phyloP scores from a whole-genome alignment of 441 rosid species.

The Corymbia citriodora region DNA sequence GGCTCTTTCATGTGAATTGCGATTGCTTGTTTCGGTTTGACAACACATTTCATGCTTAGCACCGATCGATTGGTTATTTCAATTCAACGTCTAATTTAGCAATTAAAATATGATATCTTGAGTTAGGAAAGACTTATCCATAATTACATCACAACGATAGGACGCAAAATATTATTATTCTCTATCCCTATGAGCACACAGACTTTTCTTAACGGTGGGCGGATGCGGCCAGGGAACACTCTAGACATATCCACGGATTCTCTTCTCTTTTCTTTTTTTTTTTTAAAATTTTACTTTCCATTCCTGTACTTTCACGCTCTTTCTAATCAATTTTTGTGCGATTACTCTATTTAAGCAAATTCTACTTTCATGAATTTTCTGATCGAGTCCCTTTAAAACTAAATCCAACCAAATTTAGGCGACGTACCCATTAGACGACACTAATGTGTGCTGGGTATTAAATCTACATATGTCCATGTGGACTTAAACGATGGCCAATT shows the following conservation, averaged over 20 bases:
- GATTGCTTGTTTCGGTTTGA: no score
- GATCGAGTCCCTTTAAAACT: neutral
- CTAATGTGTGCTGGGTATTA: neutral
- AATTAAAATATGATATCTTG: neutral
- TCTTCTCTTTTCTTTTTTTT: neutral
- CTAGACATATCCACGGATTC: accelerated
- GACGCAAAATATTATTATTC: neutral
- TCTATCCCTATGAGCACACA: neutral
- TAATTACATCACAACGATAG: accelerated
- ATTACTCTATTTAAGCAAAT: neutral
- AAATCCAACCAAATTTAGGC: accelerated
- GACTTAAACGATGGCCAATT: accelerated
- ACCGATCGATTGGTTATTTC: neutral
- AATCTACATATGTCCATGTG: neutral
- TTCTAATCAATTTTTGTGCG: neutral
- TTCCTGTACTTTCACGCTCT: neutral
- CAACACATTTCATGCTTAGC: neutral
- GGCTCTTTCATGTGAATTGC: no score
- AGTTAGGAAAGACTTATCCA: neutral
- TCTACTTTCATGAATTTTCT: neutral
- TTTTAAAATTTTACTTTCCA: neutral
- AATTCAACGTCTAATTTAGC: neutral
- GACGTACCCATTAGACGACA: accelerated
- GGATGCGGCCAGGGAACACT: accelerated
- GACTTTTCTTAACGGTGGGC: neutral